Conservation (phyloP, 345 rosid species). For the Gossypium arboreum region DNA sequence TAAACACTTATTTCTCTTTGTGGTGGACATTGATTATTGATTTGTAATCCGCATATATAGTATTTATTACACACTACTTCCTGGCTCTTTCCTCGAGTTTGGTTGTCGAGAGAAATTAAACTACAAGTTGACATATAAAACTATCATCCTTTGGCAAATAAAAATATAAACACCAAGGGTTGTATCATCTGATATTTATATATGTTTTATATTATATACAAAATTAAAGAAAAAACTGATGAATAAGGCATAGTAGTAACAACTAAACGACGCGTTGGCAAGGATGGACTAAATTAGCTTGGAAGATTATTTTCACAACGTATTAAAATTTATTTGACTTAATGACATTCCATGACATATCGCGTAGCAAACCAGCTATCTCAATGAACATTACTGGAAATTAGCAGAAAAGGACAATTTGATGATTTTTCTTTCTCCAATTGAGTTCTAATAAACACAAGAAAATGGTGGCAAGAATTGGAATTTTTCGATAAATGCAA, state of each 20-base stretch:
- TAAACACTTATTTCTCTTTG: too few relatives aligned
- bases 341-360: not conserved
- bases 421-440: not conserved
- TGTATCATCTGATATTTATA: not conserved
- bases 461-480: not conserved
- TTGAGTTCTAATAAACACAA: not conserved
- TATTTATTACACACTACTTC: not conserved
- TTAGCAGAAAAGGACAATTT: not conserved
- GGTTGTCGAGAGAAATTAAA: not conserved
- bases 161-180: not conserved
- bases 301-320: not conserved
- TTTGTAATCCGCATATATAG: not conserved
- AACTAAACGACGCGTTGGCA: not conserved
- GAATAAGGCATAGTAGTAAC: not conserved
- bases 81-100: not conserved
- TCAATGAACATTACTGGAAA: not conserved
- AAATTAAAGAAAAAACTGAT: not conserved
- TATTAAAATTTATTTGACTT: not conserved
- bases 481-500: constrained; percentile 10
- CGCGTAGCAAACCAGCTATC: not conserved
- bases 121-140: not conserved
- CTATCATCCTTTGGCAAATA: not conserved
- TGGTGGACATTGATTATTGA: too few relatives aligned
- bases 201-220: not conserved
- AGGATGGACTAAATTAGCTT: not conserved